Base-by-base conservation (phyloP, 148 eudicot species). In the Selenicereus undatus region DNA sequence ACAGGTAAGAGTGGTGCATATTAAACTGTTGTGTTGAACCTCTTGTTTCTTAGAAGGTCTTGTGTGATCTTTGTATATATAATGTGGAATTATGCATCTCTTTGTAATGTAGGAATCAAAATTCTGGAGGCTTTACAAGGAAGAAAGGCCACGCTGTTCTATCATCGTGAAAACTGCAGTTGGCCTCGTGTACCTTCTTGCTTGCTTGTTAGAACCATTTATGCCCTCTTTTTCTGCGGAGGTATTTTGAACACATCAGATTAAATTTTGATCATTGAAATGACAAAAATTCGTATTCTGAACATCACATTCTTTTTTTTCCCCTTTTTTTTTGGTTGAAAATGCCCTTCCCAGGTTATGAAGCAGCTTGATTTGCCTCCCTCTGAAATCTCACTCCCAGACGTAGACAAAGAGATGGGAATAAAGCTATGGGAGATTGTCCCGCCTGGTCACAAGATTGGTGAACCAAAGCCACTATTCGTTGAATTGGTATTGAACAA, bases 211-310 rank as follows among this genome's bases (percentile, higher is more conserved):
- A 9, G 56, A 73, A 27, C 82, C 82, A 42, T 72, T 58, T 62
- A 80, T 80, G 77, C 82, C 77, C 36, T 80, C 82, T n/a, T 73
- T 80, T 29, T 58, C 70, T 48, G 36, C 24, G 16, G 39, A 73
- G 82, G 76, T 79, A 69, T 32, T 35, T 39, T 42, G 2, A 9
- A 8, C 43, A 9, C 2, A 42, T 71, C 10, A 36, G 39, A 16
- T 32, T 17, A 70, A 29, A 16, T 16, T 30, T 16, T 14, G 22
- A 17, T 14, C 21, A 14, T 2, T 16, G 1, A 70, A 39, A 4
- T 10, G 20, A 30, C 4, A 32, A 70, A 32, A 30, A 70, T 4
- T 11, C 3, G 14, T 30, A 30, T 18, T 24, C 43, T 64, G 56
- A 16, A 56, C 11, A 20, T 18, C 68, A 10, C 0, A 24, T 48